These are phyloP conservation scores for Leishmania major DNA, from an alignment of 208 protist genomes.

Conservation along the genomic window DNA sequence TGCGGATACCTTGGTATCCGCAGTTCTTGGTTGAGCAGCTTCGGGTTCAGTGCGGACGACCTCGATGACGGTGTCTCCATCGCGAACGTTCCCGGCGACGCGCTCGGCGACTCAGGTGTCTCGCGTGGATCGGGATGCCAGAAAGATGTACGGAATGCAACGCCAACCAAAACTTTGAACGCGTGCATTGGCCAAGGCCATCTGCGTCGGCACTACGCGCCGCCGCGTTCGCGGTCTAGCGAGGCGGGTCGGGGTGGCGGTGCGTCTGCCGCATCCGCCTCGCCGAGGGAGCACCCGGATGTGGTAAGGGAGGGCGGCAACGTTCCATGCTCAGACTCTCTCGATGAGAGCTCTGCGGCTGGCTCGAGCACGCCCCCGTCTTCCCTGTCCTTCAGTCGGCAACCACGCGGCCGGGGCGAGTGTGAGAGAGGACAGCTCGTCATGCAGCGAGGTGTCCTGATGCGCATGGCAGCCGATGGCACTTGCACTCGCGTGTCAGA, in stretches of 20 bases:
- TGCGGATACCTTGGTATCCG: neutral
- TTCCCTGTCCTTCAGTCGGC: constrained; percentile 9
- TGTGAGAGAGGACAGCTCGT: constrained; percentile 36
- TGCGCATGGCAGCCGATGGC: constrained; percentile 37
- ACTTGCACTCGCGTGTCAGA: constrained; percentile 21
- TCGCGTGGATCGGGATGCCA: neutral
- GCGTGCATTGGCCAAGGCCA: neutral
- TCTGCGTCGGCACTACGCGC: constrained; percentile 23
- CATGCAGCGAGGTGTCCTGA: constrained; percentile 57
- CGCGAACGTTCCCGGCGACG: constrained; percentile 1
- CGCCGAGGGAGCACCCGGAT: neutral
- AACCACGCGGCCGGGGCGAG: neutral
- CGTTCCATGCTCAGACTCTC: constrained; percentile 1
- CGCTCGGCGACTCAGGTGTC: constrained; percentile 1
- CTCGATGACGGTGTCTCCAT: neutral
- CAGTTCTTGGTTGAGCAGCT: neutral
- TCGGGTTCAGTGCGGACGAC: neutral
- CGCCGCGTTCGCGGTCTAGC: constrained; percentile 15
- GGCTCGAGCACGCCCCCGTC: constrained; percentile 26
- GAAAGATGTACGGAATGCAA: neutral
- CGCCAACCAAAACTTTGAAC: neutral
- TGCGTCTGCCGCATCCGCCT: neutral
- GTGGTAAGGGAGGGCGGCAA: neutral
- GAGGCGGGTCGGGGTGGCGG: neutral
- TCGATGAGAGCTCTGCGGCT: constrained; percentile 16